Evolutionary conservation across 345 rosid genomes (phyloP), one percentile per base, ranked within the genome.

Genomic region (Euphorbia pulcherrima): DNA sequence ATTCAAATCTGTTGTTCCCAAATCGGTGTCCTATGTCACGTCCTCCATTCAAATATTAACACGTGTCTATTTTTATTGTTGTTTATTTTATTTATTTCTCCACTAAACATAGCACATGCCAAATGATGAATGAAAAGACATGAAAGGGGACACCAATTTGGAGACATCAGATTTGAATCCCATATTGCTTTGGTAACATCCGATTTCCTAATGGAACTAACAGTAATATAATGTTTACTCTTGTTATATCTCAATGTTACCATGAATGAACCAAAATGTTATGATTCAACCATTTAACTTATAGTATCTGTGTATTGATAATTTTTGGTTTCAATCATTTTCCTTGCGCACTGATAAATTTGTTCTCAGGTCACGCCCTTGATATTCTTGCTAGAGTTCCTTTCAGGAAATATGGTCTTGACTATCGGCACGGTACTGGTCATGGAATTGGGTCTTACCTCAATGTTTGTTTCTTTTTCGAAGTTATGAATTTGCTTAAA

Each of bases 391-490:
- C 99, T 70, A 84, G 99, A 67, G 54, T 84, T 72, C 92, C 96
- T 50, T 81, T 89, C 78, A 89, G 97, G 97, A 84, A 86, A 78
- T 39, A 87, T 62, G 99, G 99, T 52, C 95, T 94, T 77, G 97
- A 91, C 81, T 94, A 89, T 76, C 86, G 93, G 55, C 99, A 94
- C 68, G 99, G 97, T 41, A 94, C 99, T 65, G 99, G 99, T 70
- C 99, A 94, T 79, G 97, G 99, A 69, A 81, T 94, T 48, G 99
- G 99, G 30, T 94, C 99, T 72, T 94, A 88, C 80, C 84, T 94
- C 55, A 85, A 75, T 48, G 97, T 94, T 75, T 97, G n/a, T n/a
- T n/a, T n/a, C n/a, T n/a, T n/a, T n/a, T n/a, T n/a, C n/a, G n/a
- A n/a, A n/a, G n/a, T n/a, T n/a, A 94, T 83, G 99, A 91, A 88